phyloP scores from a whole-genome alignment of 805 yeast genomes.

The Saccharomycopsis oosterbeekiorum region DNA sequence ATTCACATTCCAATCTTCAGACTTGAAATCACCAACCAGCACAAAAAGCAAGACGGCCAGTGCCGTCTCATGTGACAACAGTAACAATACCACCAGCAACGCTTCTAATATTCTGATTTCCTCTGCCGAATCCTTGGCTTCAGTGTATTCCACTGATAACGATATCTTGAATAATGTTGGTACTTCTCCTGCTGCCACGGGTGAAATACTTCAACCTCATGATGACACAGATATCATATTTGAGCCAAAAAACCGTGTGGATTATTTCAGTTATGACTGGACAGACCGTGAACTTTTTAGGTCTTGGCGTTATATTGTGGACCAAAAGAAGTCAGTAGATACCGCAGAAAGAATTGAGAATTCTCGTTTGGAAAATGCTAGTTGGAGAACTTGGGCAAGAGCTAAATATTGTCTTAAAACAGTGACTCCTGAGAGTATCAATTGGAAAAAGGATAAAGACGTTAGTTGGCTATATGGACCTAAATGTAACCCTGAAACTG shows the following conservation, averaged over 20 bases:
- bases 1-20: not conserved
- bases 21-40: not conserved
- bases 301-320: constrained; percentile 89
- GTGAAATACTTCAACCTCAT: constrained; percentile 39
- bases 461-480: constrained; percentile 99
- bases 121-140: constrained; percentile 4
- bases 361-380: constrained; percentile 63
- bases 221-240: constrained; percentile 75
- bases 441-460: constrained; percentile 96
- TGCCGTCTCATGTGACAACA: not conserved
- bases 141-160: constrained; percentile 7
- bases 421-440: constrained; percentile 81
- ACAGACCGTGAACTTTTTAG: constrained; percentile 86
- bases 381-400: constrained; percentile 96
- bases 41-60: not conserved
- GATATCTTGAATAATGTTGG: constrained; percentile 3
- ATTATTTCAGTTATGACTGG: constrained; percentile 93
- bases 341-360: constrained; percentile 38
- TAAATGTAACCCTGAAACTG: constrained; percentile 18
- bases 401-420: constrained; percentile 56
- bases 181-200: constrained; percentile 22
- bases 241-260: constrained; percentile 87
- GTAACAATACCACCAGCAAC: not conserved
- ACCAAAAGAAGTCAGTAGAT: constrained; percentile 25
- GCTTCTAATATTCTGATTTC: not conserved